Base-by-base conservation (phyloP, 129 eudicot genomes). In the Calendula officinalis region DNA sequence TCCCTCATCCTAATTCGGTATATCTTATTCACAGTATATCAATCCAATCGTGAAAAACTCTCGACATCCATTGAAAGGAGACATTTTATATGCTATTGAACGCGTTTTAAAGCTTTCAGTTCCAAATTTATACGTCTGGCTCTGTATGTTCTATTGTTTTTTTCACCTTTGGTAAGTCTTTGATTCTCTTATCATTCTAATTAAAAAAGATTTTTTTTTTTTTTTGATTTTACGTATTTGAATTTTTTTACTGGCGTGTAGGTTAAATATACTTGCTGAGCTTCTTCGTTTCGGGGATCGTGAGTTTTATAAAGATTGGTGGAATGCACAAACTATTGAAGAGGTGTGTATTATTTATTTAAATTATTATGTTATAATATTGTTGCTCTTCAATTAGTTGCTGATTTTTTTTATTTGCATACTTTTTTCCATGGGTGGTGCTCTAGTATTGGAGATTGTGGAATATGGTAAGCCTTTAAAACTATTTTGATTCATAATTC, bases 251-350 rank as follows among this genome's bases (percentile, higher is more conserved):
- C 59, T 64, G 37, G 37, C 54, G 54, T 52, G 11, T 58, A 91
- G 96, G 98, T 66, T 92, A 55, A 88, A 92, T 78, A 92, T 88
- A 80, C 91, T 92, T 68, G 98, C 98, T 10, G 98, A 92, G 80
- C 83, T 92, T 67, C 95, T 92, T 64, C 48, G 94, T n/a, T 92
- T 92, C 79, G 98, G 98, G 70, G 98, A 92, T 58, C 98, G 98
- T 65, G 98, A 92, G 75, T 92, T 92, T 64, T 92, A 92, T 74
- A 92, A 92, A 73, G 98, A 92, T 83, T 92, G 98, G 98, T 92
- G 98, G 98, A 92, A 92, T 64, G 98, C 98, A 54, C 80, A 79
- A 76, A 88, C 98, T 27, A 73, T 88, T 67, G 98, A 92, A 79
- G 98, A 92, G 96, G 98, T 92, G 61, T 59, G 69, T 62, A 9